Evolutionary conservation across 1,284 basidiomycete species (phyloP).

Genomic region (Blastosporella zonata): DNA sequence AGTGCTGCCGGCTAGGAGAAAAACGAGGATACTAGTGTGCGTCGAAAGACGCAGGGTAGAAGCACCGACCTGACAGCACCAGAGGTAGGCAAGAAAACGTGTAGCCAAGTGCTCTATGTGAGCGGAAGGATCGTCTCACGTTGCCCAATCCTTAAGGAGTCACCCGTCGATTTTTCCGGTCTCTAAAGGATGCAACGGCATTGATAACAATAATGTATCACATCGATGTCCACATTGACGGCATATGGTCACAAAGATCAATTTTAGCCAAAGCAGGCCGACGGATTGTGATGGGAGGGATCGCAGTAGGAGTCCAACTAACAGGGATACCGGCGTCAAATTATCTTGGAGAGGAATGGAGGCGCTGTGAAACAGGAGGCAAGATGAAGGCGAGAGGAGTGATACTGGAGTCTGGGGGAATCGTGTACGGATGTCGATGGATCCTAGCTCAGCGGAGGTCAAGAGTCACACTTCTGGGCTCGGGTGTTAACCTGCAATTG

Average conservation of each 20-base stretch:
- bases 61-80: conserved; percentile 8
- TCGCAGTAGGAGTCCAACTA: background rate
- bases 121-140: conserved; percentile 1
- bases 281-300: background rate
- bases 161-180: too few species aligned
- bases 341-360: background rate
- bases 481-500: background rate
- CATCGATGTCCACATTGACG: background rate
- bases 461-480: conserved; percentile 3
- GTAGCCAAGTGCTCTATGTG: background rate
- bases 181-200: too few species aligned
- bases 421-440: background rate
- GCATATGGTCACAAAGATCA: background rate
- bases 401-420: background rate
- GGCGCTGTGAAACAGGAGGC: conserved; percentile 4
- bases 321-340: background rate
- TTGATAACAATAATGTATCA: too few species aligned
- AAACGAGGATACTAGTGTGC: background rate
- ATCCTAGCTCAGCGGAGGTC: conserved; percentile 13
- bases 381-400: background rate
- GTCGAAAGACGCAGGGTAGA: background rate
- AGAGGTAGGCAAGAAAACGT: conserved; percentile 13
- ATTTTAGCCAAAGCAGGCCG: background rate
- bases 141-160: background rate
- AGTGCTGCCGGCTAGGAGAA: background rate